These are phyloP conservation scores for Candida ipomoeae DNA, from an alignment of 805 yeast genomes.

Conservation along the genomic window DNA sequence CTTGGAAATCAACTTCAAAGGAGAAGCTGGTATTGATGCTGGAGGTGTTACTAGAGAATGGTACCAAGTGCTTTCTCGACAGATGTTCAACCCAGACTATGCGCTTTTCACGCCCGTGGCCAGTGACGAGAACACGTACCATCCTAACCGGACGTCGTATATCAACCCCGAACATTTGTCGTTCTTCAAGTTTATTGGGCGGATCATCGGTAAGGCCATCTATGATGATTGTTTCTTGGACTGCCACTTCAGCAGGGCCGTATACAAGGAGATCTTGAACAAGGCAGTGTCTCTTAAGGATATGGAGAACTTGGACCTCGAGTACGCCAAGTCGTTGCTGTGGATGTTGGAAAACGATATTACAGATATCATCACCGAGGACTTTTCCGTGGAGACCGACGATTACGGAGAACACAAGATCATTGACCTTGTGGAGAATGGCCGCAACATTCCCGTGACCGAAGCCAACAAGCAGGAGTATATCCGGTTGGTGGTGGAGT, in stretches of 20 bases:
- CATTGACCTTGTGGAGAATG: slow-evolving; percentile 78
- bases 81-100: slow-evolving; percentile 94
- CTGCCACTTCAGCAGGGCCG: slow-evolving; percentile 93
- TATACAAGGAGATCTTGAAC: slow-evolving; percentile 81
- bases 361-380: slow-evolving; percentile 91
- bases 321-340: slow-evolving; percentile 82
- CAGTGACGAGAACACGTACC: slow-evolving; percentile 89
- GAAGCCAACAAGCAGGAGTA: slow-evolving; percentile 89
- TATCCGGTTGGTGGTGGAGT: slow-evolving; percentile 81
- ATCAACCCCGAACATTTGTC: slow-evolving; percentile 91
- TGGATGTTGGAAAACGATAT: slow-evolving; percentile 98
- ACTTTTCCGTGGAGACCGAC: slow-evolving; percentile 88
- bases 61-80: slow-evolving; percentile 91
- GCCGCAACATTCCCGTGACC: slow-evolving; percentile 79
- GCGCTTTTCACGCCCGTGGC: slow-evolving; percentile 90
- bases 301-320: slow-evolving; percentile 89
- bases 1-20: slow-evolving; percentile 78
- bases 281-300: slow-evolving; percentile 81
- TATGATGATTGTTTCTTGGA: slow-evolving; percentile 82
- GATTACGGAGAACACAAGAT: slow-evolving; percentile 87
- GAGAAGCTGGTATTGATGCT: slow-evolving; percentile 96
- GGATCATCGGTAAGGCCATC: slow-evolving; percentile 91
- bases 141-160: slow-evolving; percentile 89
- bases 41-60: slow-evolving; percentile 98
- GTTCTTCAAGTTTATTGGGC: slow-evolving; percentile 90